Evolutionary conservation across 257 asterid genomes (phyloP).

Genomic region (Plantago major): DNA sequence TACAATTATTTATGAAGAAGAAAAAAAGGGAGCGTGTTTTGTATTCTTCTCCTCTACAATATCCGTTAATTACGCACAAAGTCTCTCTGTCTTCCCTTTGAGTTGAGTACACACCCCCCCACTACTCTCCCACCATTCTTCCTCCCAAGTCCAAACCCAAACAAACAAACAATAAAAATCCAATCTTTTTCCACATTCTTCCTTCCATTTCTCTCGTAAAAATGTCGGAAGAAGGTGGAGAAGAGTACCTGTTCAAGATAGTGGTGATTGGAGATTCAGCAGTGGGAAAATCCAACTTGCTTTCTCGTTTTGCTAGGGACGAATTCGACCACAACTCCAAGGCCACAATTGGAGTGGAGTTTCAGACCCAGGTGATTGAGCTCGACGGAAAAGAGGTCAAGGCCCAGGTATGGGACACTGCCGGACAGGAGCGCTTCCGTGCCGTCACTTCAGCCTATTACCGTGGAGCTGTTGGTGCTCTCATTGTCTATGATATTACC

Average conservation of each 20-base stretch:
- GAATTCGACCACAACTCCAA: slow-evolving; percentile 77
- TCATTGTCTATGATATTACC: slow-evolving; percentile 65
- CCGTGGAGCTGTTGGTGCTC: slow-evolving; percentile 83
- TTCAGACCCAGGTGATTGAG: slow-evolving; percentile 68
- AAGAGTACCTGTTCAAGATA: slow-evolving; percentile 68
- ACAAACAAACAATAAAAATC: no score
- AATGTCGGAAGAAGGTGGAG: slow-evolving; percentile 50
- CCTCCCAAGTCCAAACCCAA: no score
- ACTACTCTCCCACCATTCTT: no score
- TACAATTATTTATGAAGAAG: no score
- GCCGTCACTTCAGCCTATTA: slow-evolving; percentile 88
- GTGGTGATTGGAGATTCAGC: slow-evolving; percentile 82
- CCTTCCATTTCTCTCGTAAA: not conserved
- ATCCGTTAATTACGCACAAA: no score
- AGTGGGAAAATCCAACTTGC: slow-evolving; percentile 77
- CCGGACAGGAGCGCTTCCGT: slow-evolving; percentile 81
- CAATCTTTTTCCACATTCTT: no score
- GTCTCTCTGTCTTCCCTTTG: no score
- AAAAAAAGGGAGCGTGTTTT: no score
- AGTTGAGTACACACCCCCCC: no score
- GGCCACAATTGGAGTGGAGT: slow-evolving; percentile 83
- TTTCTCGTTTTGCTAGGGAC: slow-evolving; percentile 71
- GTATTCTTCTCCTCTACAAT: no score
- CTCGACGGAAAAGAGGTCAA: slow-evolving; percentile 71
- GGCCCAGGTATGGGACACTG: slow-evolving; percentile 90